Base-by-base conservation (phyloP, 2,329 filamentous ascomycete species). In the Proliferodiscus dingleyae region DNA sequence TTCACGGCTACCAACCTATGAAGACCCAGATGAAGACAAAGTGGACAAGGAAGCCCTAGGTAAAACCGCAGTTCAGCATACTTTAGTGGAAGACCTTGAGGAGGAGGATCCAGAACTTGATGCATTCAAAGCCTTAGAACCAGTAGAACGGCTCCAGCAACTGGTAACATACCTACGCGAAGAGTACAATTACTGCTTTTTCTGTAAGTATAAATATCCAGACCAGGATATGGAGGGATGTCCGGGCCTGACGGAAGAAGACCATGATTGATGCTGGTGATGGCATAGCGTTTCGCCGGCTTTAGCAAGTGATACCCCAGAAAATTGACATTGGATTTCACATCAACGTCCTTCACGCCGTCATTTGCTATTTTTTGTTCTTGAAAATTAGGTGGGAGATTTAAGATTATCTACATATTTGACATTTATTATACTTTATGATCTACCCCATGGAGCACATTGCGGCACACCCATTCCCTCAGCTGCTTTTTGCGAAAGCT, bases 151-250 rank as follows among this genome's bases (percentile, higher is more conserved):
- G 54, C 67, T 97, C 51, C 68, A 71, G 7, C 79, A 72, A 55
- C 65, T 94, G 11, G 75, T 95, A 8, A 64, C 69, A 15, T 82
- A 87, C 65, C 65, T 98, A 43, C 77, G 93, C 29, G 71, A 80
- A 39, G 77, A 77, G 60, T 80, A 89, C 60, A 68, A 74, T 36
- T 98, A 98, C 64, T 98, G 93, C 69, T 95, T 96, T 64, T 98
- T 90, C 87, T 98, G 93, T 68, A 97, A 96, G 65, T 85, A 77
- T 66, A 72, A 72, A 42, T 98, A 96, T 64, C 77, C 81, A 0
- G 81, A 89, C 60, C 71, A 70, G 28, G 67, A 71, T 28, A 83
- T 96, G 84, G 88, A 93, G 10, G 90, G 87, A 0, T 98, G 93
- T 71, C 91, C 93, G 0, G 93, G 93, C 1, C 45, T 83, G 28